phyloP scores from a whole-genome alignment of 2,329 filamentous ascomycete genomes.

The Massarina eburnea region DNA sequence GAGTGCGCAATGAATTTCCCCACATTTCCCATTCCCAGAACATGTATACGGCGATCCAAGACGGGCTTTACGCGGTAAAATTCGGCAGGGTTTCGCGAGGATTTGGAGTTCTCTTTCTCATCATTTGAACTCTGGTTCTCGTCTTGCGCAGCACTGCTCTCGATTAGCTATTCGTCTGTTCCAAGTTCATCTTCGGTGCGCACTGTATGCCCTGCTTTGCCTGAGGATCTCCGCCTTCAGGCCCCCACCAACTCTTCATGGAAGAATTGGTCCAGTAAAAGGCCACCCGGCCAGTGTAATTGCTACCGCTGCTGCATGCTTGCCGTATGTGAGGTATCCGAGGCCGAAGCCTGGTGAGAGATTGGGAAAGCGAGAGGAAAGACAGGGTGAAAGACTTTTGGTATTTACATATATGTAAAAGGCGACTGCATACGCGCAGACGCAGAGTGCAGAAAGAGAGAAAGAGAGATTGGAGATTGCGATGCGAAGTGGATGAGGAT shows the following conservation, averaged over 20 bases:
- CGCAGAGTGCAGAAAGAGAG: neutral
- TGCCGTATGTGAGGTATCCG: slow-evolving; percentile 44
- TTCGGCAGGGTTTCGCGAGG: slow-evolving; percentile 20
- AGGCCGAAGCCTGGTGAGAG: slow-evolving; percentile 49
- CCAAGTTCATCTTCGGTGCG: neutral
- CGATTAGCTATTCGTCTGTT: slow-evolving; percentile 10
- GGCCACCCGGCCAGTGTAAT: slow-evolving; percentile 48
- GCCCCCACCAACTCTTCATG: slow-evolving; percentile 22
- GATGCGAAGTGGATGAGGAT: slow-evolving; percentile 9
- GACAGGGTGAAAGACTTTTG: slow-evolving; percentile 45
- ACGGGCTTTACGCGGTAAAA: slow-evolving; percentile 37
- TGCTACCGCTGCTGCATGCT: slow-evolving; percentile 49
- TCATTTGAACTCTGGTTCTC: slow-evolving; percentile 7
- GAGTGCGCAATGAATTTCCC: slow-evolving; percentile 77
- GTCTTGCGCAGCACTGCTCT: slow-evolving; percentile 16
- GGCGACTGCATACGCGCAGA: slow-evolving; percentile 3
- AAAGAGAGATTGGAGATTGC: neutral
- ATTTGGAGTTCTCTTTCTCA: neutral
- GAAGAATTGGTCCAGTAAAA: slow-evolving; percentile 23
- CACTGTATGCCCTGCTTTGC: slow-evolving; percentile 18
- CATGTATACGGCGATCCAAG: slow-evolving; percentile 51
- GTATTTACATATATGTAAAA: slow-evolving; percentile 15
- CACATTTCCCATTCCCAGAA: slow-evolving; percentile 80
- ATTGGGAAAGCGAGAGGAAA: slow-evolving; percentile 40
- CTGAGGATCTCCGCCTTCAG: slow-evolving; percentile 12